Evolutionary conservation across 441 rosid genomes (phyloP).

Genomic region (Euphorbia celastroides): DNA sequence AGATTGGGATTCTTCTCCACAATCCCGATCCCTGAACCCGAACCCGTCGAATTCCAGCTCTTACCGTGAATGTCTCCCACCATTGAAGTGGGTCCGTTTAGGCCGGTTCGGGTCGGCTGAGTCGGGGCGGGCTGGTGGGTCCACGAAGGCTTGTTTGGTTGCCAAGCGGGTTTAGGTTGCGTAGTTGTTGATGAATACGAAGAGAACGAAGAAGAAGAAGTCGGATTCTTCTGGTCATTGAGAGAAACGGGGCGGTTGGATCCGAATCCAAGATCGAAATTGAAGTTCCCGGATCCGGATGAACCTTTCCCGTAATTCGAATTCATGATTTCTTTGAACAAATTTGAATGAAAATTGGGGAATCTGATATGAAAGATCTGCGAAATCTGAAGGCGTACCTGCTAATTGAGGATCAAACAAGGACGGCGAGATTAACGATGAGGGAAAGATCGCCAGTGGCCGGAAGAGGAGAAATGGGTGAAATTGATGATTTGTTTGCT

Average conservation of each 20-base stretch:
- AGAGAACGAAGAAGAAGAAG: conserved; percentile 33
- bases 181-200: conserved; percentile 39
- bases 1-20: conserved; percentile 61
- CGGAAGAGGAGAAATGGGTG: not conserved
- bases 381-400: conserved; percentile 24
- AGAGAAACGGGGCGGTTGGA: conserved; percentile 51
- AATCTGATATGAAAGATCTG: conserved; percentile 14
- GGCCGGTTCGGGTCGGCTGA: conserved; percentile 35
- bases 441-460: not conserved
- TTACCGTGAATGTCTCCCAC: conserved; percentile 87
- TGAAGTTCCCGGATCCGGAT: conserved; percentile 49
- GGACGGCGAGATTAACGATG: not conserved
- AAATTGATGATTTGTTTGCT: not conserved
- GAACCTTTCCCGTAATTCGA: conserved; percentile 58
- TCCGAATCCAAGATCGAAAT: conserved; percentile 80
- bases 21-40: conserved; percentile 54
- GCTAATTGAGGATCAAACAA: not conserved
- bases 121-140: conserved; percentile 69
- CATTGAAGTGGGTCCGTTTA: conserved; percentile 64
- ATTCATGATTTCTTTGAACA: conserved; percentile 29
- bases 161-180: conserved; percentile 65
- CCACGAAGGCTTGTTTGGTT: conserved; percentile 76
- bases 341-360: not conserved
- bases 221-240: conserved; percentile 59
- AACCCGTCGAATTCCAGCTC: conserved; percentile 62